These are phyloP conservation scores for Cymodocea nodosa DNA, from an alignment of 116 monocot genomes.

Conservation along the genomic window DNA sequence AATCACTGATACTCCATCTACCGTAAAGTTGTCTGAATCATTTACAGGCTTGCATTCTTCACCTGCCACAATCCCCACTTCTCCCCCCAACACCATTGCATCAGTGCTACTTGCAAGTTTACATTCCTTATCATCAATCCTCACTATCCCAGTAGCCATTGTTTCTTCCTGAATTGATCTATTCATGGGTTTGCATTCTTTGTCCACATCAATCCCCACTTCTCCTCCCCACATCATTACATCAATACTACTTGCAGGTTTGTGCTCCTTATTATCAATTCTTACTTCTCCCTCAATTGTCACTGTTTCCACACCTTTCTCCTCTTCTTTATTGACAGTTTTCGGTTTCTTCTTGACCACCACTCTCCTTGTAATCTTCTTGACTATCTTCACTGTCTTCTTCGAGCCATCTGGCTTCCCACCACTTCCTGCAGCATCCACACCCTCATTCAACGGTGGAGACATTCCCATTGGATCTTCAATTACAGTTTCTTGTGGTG, in stretches of 20 bases:
- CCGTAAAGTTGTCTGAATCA: not conserved
- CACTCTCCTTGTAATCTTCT: constrained; percentile 43
- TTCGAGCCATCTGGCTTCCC: not conserved
- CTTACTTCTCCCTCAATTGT: not conserved
- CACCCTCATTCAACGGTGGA: not conserved
- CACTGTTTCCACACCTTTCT: not conserved
- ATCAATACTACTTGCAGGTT: not conserved
- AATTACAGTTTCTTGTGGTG: too few species aligned
- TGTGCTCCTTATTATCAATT: not conserved
- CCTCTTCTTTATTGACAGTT: not conserved
- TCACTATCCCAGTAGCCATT: not conserved
- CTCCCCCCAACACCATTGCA: constrained; percentile 1
- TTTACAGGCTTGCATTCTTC: not conserved
- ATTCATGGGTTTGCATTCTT: not conserved
- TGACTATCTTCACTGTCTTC: constrained; percentile 27
- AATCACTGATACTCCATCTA: too few species aligned
- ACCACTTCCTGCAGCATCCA: not conserved
- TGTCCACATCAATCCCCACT: not conserved
- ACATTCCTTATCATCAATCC: not conserved
- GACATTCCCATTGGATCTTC: too few species aligned
- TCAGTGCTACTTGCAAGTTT: not conserved
- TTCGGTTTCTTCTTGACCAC: constrained; percentile 47
- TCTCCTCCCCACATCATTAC: not conserved
- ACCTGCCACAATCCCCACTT: not conserved
- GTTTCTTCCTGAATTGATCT: too few species aligned